phyloP scores from a whole-genome alignment of 2,329 filamentous ascomycete species.

The Ophiostoma sp. region DNA sequence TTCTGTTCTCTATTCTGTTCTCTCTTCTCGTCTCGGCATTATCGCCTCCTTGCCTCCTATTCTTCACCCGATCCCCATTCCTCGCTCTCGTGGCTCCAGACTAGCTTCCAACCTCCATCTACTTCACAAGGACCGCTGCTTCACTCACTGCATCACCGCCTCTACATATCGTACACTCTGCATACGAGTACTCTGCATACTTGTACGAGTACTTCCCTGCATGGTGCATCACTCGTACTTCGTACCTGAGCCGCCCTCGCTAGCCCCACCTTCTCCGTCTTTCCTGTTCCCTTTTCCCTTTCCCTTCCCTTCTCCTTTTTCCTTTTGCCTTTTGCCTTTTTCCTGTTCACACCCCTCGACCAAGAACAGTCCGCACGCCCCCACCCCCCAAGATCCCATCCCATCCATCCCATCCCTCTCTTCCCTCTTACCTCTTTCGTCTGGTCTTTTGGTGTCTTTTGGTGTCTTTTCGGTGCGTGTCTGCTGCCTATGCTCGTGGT shows the following conservation, averaged over 20 bases:
- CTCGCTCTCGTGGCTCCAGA: too few relatives aligned
- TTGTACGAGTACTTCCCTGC: too few relatives aligned
- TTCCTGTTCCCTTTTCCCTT: conserved; percentile 21
- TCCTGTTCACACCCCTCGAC: conserved; percentile 22
- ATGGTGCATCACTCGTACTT: background rate
- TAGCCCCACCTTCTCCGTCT: conserved; percentile 11
- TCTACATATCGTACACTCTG: too few relatives aligned
- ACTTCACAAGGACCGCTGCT: too few relatives aligned
- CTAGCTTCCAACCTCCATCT: too few relatives aligned
- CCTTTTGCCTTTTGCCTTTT: conserved; percentile 19
- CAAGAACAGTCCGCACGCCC: conserved; percentile 20
- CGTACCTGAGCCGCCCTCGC: conserved; percentile 4
- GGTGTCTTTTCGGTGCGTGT: background rate
- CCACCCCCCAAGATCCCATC: conserved; percentile 21
- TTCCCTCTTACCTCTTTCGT: conserved; percentile 15
- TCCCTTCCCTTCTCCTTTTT: conserved; percentile 21
- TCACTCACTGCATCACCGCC: too few relatives aligned
- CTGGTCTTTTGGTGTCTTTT: background rate
- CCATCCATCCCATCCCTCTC: background rate
- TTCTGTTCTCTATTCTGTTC: too few relatives aligned
- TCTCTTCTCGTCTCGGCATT: too few relatives aligned
- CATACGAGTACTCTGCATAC: too few relatives aligned
- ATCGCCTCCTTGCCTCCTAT: too few relatives aligned
- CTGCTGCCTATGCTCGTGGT: background rate
- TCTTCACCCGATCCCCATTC: too few relatives aligned